Conservation (phyloP, 129 eudicot genomes). For the Flaveria bidentis region DNA sequence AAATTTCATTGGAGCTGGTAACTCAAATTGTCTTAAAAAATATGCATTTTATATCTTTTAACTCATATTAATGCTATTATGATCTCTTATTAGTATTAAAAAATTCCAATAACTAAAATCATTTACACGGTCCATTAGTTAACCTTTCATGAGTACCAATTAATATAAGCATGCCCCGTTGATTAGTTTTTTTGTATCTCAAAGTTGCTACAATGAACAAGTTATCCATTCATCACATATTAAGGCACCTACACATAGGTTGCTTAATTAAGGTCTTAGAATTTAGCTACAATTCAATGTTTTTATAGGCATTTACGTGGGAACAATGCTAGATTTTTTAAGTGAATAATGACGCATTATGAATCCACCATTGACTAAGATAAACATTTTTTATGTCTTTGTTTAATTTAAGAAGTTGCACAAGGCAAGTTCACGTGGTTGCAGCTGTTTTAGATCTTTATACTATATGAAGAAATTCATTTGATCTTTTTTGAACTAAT, state of each 20-base stretch:
- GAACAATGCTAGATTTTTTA: neutral
- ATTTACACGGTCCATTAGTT: too few relatives aligned
- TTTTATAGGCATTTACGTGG: neutral
- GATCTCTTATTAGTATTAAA: too few relatives aligned
- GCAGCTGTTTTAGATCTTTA: neutral
- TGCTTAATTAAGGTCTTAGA: neutral
- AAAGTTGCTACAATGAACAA: conserved; percentile 7
- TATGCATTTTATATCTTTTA: too few relatives aligned
- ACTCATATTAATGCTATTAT: too few relatives aligned
- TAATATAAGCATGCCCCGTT: neutral
- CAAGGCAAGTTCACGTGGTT: neutral
- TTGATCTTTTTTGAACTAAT: neutral
- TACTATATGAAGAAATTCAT: neutral
- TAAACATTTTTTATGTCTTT: neutral
- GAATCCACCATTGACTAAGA: neutral
- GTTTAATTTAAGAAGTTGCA: neutral
- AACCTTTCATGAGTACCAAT: neutral
- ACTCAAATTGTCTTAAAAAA: too few relatives aligned
- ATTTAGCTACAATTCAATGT: neutral
- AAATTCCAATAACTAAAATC: too few relatives aligned
- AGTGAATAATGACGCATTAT: neutral
- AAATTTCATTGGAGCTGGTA: too few relatives aligned
- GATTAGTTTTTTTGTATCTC: conserved; percentile 9
- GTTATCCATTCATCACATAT: conserved; percentile 8
- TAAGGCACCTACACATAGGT: conserved; percentile 13